phyloP scores from a whole-genome alignment of 139 green algal species.

The Spirogloea muscicola region DNA sequence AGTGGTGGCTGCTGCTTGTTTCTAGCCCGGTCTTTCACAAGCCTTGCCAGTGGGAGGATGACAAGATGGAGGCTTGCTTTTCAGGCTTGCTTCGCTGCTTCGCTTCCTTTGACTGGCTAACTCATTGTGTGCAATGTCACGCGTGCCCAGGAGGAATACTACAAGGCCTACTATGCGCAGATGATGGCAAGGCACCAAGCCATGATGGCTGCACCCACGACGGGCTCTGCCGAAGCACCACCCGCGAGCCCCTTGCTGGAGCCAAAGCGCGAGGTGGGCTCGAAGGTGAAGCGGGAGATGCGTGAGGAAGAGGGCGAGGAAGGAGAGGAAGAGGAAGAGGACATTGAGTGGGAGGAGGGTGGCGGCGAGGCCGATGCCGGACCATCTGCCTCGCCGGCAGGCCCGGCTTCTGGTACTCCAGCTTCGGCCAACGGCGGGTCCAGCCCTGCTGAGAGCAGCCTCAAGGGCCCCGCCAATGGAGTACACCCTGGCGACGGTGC shows the following conservation, averaged over 20 bases:
- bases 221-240: not conserved
- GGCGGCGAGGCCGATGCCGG: too few species aligned
- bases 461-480: too few species aligned
- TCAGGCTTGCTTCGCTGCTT: not conserved
- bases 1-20: too few species aligned
- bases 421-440: too few species aligned
- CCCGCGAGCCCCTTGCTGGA: not conserved
- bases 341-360: slow-evolving; percentile 12
- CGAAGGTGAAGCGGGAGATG: not conserved
- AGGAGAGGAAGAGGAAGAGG: slow-evolving; percentile 32
- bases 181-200: slow-evolving; percentile 3
- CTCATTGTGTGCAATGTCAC: too few species aligned
- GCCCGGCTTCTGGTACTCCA: too few species aligned
- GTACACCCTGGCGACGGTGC: too few species aligned
- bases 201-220: slow-evolving; percentile 1
- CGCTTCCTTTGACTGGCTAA: too few species aligned
- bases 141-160: slow-evolving; percentile 41
- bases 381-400: too few species aligned
- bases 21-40: not conserved
- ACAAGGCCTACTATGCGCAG: slow-evolving; percentile 39
- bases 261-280: not conserved
- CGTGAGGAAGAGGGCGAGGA: slow-evolving; percentile 14
- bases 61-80: not conserved
- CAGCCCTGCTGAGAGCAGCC: too few species aligned
- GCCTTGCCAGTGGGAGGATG: not conserved